These are phyloP conservation scores for Theileria sp. DNA, from an alignment of 169 alveolate genomes.

Conservation along the genomic window DNA sequence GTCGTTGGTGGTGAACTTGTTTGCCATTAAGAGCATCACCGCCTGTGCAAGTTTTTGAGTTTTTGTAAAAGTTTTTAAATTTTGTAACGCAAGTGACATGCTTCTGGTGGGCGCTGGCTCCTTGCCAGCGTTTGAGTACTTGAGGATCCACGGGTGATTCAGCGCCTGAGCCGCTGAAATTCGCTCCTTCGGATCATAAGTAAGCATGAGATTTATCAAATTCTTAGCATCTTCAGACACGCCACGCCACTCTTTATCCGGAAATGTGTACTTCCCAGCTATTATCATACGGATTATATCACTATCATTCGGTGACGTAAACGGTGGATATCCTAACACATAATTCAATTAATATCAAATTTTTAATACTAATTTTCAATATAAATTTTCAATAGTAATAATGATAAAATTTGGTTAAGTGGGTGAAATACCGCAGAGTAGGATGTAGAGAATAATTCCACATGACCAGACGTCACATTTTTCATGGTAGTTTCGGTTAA, in stretches of 20 bases:
- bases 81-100: conserved; percentile 6
- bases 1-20: conserved; percentile 83
- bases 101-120: neutral
- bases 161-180: conserved; percentile 89
- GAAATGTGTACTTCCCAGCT: conserved; percentile 82
- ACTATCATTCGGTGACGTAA: conserved; percentile 87
- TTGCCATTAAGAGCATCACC: conserved; percentile 82
- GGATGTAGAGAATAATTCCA: conserved; percentile 85
- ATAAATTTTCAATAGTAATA: too few relatives aligned
- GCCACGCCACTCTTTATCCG: conserved; percentile 74
- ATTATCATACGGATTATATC: conserved; percentile 86
- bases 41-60: conserved; percentile 86
- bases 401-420: too few relatives aligned
- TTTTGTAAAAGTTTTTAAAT: conserved; percentile 27
- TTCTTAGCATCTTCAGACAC: conserved; percentile 90
- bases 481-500: conserved; percentile 81
- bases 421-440: conserved; percentile 75
- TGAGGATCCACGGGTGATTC: conserved; percentile 87
- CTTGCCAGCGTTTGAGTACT: conserved; percentile 34
- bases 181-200: conserved; percentile 84
- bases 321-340: conserved; percentile 84
- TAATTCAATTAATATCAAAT: conserved; percentile 46
- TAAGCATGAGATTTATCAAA: conserved; percentile 84
- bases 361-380: too few relatives aligned
- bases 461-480: conserved; percentile 90